A percentile compares a stretch with the other conserved stretches of the same genome.
Conservation (phyloP, 2,329 filamentous ascomycete species). For the Fusarium praegraminearum region DNA sequence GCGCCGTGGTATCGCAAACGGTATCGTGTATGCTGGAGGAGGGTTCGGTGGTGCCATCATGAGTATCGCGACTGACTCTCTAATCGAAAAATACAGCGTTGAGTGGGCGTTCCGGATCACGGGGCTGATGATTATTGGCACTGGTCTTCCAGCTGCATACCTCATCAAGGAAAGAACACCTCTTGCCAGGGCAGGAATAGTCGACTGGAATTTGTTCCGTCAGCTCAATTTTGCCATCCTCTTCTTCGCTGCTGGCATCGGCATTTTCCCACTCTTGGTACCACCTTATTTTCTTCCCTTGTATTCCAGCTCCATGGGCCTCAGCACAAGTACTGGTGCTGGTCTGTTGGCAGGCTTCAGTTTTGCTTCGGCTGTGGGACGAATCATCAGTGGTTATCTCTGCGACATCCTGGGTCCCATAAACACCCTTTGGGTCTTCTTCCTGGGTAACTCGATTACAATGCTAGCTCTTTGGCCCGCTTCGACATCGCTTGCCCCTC, state of each 20-base stretch:
- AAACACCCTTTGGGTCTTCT: constrained; percentile 65
- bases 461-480: constrained; percentile 73
- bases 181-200: constrained; percentile 45
- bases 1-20: constrained; percentile 67
- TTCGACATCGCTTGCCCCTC: constrained; percentile 64
- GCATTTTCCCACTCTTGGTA: constrained; percentile 70
- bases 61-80: constrained; percentile 61
- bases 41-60: constrained; percentile 68
- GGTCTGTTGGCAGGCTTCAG: constrained; percentile 72
- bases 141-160: constrained; percentile 67
- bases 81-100: constrained; percentile 60
- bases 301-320: constrained; percentile 66
- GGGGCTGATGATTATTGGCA: constrained; percentile 63
- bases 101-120: constrained; percentile 67
- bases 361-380: constrained; percentile 68
- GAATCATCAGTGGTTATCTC: constrained; percentile 65
- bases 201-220: constrained; percentile 68
- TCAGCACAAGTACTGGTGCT: constrained; percentile 65
- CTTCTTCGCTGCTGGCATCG: constrained; percentile 66
- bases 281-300: constrained; percentile 72
- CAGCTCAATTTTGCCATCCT: constrained; percentile 64
- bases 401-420: constrained; percentile 67
- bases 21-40: constrained; percentile 65
- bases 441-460: constrained; percentile 66
- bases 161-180: constrained; percentile 61